Base-by-base conservation (phyloP, 495 filamentous ascomycete species). In the Aspergillus ellipticus region DNA sequence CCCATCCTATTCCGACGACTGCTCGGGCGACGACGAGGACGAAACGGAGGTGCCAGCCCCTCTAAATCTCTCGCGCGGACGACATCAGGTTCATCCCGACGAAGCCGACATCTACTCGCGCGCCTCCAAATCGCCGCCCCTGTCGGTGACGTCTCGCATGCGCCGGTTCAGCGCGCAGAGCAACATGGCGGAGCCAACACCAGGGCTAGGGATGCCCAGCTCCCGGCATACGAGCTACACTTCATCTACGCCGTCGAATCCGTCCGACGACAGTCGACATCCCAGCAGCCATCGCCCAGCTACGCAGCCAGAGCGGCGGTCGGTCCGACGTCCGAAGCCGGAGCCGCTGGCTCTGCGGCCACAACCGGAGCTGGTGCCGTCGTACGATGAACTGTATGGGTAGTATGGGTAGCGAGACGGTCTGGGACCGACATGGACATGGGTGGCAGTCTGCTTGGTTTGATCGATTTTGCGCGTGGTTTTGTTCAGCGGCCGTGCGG, bases 341-440 rank as follows among this genome's bases (percentile, higher is more conserved):
- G 66, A 67, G 16, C 55, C 59, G 35, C 35, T 39, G 35, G n/a
- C 11, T 24, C 64, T 59, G 17, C 49, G 63, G 16, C 43, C 57
- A 28, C 49, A 35, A 22, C 70, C 70, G 48, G 65, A 72, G 49
- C 53, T 78, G 61, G 74, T 76, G 1, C 74, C 73, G 6, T 78
- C 74, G 16, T 71, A 78, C 31, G 74, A 78, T 58, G 74, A 78
- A 28, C 65, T 78, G 8, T 78, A 74, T 55, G 74, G 74, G 15
- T 78, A 63, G 63, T 7, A n/a, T n/a, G n/a, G n/a, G n/a, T n/a
- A n/a, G n/a, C n/a, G n/a, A n/a, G n/a, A n/a, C n/a, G n/a, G n/a
- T n/a, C n/a, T n/a, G n/a, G n/a, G n/a, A n/a, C n/a, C n/a, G n/a
- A 26, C 17, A 20, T 8, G 4, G 33, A 41, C 20, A 45, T 35